These are phyloP conservation scores for Cercospora brassicicola DNA, from an alignment of 2,329 filamentous ascomycete species.

Conservation along the genomic window DNA sequence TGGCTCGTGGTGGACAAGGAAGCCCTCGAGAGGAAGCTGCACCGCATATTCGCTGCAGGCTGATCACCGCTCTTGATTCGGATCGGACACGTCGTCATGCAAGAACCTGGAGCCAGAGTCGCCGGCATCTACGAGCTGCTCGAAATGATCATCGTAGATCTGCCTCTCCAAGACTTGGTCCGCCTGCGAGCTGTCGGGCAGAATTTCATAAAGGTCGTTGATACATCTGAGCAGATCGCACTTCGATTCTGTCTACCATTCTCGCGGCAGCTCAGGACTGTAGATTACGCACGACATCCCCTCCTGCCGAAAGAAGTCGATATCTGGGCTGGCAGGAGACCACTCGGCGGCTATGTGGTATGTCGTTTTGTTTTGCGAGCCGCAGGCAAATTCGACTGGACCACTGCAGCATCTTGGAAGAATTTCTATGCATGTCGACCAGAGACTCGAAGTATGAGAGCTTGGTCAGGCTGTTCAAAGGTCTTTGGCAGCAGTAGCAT, in stretches of 20 bases:
- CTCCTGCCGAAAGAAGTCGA: constrained; percentile 15
- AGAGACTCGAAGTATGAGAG: constrained; percentile 16
- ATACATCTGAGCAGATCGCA: constrained; percentile 16
- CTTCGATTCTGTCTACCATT: constrained; percentile 13
- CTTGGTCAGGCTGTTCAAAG: constrained; percentile 17
- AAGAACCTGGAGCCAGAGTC: constrained; percentile 11
- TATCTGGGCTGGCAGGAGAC: constrained; percentile 13
- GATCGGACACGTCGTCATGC: neutral
- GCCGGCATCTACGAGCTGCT: constrained; percentile 21
- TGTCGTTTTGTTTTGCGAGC: constrained; percentile 10
- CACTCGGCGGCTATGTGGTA: constrained; percentile 4
- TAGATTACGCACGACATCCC: constrained; percentile 14
- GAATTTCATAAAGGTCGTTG: constrained; percentile 9
- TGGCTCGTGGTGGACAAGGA: neutral
- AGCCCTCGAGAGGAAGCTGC: neutral
- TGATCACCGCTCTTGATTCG: neutral
- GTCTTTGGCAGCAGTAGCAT: constrained; percentile 15
- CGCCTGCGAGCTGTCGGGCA: constrained; percentile 2
- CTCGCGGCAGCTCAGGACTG: neutral
- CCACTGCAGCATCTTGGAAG: constrained; percentile 11
- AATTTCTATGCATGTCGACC: constrained; percentile 16
- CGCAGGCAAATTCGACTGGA: constrained; percentile 6
- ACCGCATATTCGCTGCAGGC: neutral
- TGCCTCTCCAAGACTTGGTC: constrained; percentile 11
- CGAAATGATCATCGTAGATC: constrained; percentile 19